These are phyloP conservation scores for Apophysomyces variabilis DNA, from an alignment of 371 early-diverging fungal species.

Conservation along the genomic window DNA sequence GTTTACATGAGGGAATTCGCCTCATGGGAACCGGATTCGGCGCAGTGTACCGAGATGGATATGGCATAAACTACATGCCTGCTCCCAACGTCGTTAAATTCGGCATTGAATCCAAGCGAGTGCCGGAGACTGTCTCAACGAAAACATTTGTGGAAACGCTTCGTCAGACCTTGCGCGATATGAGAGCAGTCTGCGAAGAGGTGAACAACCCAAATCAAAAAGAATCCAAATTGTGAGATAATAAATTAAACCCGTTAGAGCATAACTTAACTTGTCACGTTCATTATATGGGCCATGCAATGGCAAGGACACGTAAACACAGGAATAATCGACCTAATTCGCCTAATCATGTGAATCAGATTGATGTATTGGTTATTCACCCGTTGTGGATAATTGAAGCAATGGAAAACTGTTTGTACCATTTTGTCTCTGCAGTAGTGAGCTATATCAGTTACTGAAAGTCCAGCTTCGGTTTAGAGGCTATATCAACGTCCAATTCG, in stretches of 20 bases:
- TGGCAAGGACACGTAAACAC: too few relatives aligned
- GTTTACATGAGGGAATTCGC: constrained; percentile 72
- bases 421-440: too few relatives aligned
- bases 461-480: too few relatives aligned
- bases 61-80: constrained; percentile 90
- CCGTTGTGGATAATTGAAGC: too few relatives aligned
- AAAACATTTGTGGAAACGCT: constrained; percentile 52
- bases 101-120: constrained; percentile 81
- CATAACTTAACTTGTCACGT: background rate
- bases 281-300: too few relatives aligned
- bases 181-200: constrained; percentile 53
- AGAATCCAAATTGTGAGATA: background rate
- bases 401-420: too few relatives aligned
- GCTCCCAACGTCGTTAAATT: constrained; percentile 71
- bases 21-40: constrained; percentile 85
- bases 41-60: constrained; percentile 76
- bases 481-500: too few relatives aligned
- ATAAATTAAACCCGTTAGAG: background rate
- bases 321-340: too few relatives aligned
- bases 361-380: too few relatives aligned
- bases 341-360: too few relatives aligned
- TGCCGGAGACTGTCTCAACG: constrained; percentile 48
- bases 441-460: too few relatives aligned
- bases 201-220: constrained; percentile 10
- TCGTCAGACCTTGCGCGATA: constrained; percentile 54